Evolutionary conservation across 257 asterid species (phyloP), one percentile per base, ranked within the genome.

Genomic region (Craterostigma plantagineum): DNA sequence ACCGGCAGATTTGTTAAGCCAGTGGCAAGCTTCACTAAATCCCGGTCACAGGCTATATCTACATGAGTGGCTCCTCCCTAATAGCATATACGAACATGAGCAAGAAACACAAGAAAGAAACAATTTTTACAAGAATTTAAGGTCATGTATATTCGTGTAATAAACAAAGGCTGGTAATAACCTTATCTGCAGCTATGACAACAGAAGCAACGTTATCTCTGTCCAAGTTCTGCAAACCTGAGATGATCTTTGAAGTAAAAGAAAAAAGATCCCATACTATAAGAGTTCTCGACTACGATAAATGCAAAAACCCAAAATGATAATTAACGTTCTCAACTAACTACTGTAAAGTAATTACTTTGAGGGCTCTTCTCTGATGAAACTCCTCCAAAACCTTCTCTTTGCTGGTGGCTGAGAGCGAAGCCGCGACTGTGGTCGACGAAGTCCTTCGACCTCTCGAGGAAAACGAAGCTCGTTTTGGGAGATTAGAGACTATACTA

Each of bases 21-120:
- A 35, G 67, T 70, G 1, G 93, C 92, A 18, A 85, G 93, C 49
- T 63, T 85, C 61, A 85, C 94, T 64, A 85, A 66, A 14, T 85
- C 92, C 0, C 76, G 66, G 51, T 85, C 91, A 57, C 96, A 75
- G 16, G 96, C 96, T 49, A 85, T 77, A 58, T 85, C 96, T 30
- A 85, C 81, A 56, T 70, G 93, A 53, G 96, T 85, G 49, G 96
- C 96, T 16, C 96, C 96, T 17, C 96, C 94, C 96, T 84, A 64
- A 16, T 23, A 8, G 14, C 42, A 49, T 27, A 15, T 46, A 15
- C 44, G 56, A 7, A 43, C 44, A 40, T 14, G 34, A 46, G 11
- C 10, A 27, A 2, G 16, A n/a, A 46, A 30, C 9, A 12, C 9
- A 12, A 16, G 46, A 27, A 42, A 42, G 30, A 42, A 42, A 0